phyloP scores from a whole-genome alignment of 306 rosid species.

The Dalbergia cochinchinensis region DNA sequence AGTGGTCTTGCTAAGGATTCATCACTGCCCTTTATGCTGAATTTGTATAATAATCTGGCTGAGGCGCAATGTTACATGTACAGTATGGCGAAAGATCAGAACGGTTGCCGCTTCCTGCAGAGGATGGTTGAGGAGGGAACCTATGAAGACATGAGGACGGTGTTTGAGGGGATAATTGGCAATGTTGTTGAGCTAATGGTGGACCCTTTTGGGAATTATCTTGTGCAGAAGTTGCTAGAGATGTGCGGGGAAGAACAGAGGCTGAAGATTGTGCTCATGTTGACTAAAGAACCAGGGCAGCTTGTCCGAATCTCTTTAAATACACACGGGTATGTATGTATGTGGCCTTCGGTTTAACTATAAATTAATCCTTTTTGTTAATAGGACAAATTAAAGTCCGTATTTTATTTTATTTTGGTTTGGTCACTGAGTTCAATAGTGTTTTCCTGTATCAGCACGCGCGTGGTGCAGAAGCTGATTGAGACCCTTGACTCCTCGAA shows the following conservation, averaged over 20 bases:
- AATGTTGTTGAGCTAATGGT: conserved; percentile 71
- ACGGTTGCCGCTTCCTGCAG: conserved; percentile 75
- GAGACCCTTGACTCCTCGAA: conserved; percentile 54
- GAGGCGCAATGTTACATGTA: conserved; percentile 53
- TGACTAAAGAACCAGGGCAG: conserved; percentile 61
- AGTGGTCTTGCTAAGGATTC: conserved; percentile 27
- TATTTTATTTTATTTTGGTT: not conserved
- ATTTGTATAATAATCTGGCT: conserved; percentile 46
- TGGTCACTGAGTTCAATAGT: conserved; percentile 18
- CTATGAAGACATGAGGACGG: conserved; percentile 53
- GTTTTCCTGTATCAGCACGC: conserved; percentile 56
- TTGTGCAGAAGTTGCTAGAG: conserved; percentile 80
- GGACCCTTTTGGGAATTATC: conserved; percentile 84
- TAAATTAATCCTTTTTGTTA: not conserved
- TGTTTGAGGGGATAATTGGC: conserved; percentile 60
- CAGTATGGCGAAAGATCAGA: conserved; percentile 73
- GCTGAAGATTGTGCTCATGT: conserved; percentile 57
- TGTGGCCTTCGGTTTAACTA: conserved; percentile 8
- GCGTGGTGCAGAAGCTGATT: conserved; percentile 84
- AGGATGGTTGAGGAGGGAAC: conserved; percentile 64
- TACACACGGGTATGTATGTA: conserved; percentile 70
- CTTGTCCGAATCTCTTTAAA: conserved; percentile 70
- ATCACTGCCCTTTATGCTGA: conserved; percentile 19
- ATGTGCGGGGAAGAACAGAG: conserved; percentile 65
- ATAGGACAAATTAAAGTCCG: not conserved